Base-by-base conservation (phyloP, 2,329 filamentous ascomycete species). In the Stachybotrys echinatus region DNA sequence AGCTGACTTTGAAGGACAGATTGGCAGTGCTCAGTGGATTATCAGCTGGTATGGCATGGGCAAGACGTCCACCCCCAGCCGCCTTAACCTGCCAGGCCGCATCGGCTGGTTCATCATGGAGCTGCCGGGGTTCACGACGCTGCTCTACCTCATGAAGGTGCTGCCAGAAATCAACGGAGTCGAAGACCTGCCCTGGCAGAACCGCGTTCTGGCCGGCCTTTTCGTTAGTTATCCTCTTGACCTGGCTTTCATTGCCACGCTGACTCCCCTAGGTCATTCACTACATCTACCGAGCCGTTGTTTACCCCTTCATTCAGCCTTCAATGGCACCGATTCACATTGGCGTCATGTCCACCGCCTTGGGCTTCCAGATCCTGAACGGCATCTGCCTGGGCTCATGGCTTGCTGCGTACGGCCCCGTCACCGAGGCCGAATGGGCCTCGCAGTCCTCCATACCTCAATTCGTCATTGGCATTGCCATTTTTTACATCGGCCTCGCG, bases 61-160 rank as follows among this genome's bases (percentile, higher is more conserved):
- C 66, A 97, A 97, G 71, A 96, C 92, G 3, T 95, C 90, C 4
- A 78, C 84, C 18, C 63, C 76, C 3, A 91, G 87, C 59, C 72
- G 72, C 12, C 74, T 94, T 65, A 99, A 99, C 70, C 69, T 97
- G n/a, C 89, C 92, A 2, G 94, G 94, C 53, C 89, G 88, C 59
- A 74, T 89, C 55, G 91, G 83, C 51, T 99, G 94, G 94, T 78
- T 88, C 50, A 80, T 84, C 3, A 96, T 96, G 90, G 94, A 99
- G 68, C 73, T 80, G 14, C 84, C 88, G 0, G 90, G 89, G 17
- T 85, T 91, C 62, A 61, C 90, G 31, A 87, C 84, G 12, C 72
- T 96, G 51, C 68, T 94, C 49, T 96, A 96, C 72, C 83, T 87
- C 58, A 86, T 96, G 78, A 76, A 71, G 57, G 83, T 79, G 17